phyloP scores from a whole-genome alignment of 2,329 filamentous ascomycete genomes.

The Cucurbitaria berberidis region DNA sequence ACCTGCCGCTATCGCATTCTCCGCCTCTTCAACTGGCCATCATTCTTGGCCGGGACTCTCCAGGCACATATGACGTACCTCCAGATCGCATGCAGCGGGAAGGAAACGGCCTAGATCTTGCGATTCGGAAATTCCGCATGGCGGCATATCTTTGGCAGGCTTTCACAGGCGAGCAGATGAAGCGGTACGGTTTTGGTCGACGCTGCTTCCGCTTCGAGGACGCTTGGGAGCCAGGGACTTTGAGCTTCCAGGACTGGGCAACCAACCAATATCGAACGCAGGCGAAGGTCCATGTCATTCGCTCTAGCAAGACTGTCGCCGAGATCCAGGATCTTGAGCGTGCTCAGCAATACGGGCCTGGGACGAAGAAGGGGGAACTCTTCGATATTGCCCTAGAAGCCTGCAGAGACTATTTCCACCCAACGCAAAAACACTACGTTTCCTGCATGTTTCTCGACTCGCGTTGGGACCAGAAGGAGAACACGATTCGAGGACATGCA shows the following conservation, averaged over 20 bases:
- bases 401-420: conserved; percentile 77
- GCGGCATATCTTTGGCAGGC: conserved; percentile 96
- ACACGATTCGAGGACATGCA: conserved; percentile 79
- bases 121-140: conserved; percentile 91
- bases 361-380: conserved; percentile 73
- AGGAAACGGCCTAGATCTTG: conserved; percentile 80
- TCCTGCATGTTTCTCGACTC: conserved; percentile 85
- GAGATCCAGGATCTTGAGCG: conserved; percentile 80
- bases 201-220: conserved; percentile 91
- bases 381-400: conserved; percentile 80
- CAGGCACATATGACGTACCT: conserved; percentile 80
- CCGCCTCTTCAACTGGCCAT: conserved; percentile 91
- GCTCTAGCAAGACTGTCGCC: conserved; percentile 79
- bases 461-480: conserved; percentile 78
- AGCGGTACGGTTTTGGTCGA: conserved; percentile 82
- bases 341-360: conserved; percentile 77
- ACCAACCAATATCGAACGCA: conserved; percentile 82
- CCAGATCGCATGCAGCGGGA: conserved; percentile 77
- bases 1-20: conserved; percentile 76
- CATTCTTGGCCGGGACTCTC: conserved; percentile 85
- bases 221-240: conserved; percentile 86
- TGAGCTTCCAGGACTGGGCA: conserved; percentile 75
- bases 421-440: conserved; percentile 82
- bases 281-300: conserved; percentile 85
- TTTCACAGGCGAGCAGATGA: conserved; percentile 97